Evolutionary conservation across 2,329 filamentous ascomycete genomes (phyloP), one percentile per base, ranked within the genome.

Genomic region (Ceratocystis albifundus): DNA sequence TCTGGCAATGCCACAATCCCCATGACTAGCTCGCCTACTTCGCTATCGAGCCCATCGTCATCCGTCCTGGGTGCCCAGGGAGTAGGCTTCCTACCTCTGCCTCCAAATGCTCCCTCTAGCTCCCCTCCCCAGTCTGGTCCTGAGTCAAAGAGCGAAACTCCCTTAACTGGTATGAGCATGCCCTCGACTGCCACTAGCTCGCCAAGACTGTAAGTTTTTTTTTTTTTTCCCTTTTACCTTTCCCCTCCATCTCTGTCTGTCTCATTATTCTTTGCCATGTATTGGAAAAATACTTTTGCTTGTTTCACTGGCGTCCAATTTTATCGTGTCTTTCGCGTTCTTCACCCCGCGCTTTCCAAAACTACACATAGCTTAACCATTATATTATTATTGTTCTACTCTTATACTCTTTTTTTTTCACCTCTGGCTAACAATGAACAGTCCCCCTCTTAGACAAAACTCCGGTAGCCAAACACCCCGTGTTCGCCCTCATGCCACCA

Each of bases 401-500:
- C 20, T 12, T 32, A 66, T 44, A 57, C 61, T 66, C 61, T 59
- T 25, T 17, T 6, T 2, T 20, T 46, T 7, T 4, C 2, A 2
- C 22, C 22, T 50, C 28, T 53, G 70, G 67, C 69, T 44, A 64
- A 70, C 46, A 57, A 65, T 62, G 22, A 68, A 73, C 71, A 90
- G 88, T 71, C 83, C 83, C 62, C 85, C 88, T 0, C 75, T 86
- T 68, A 80, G 88, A 72, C 87, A 88, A 72, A 89, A 87, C 71
- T 94, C 90, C 10, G 88, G 88, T 67, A 82, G 80, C 63, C 85
- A 86, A 30, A 96, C 92, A 4, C 91, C 92, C 32, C 82, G 88
- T 70, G 82, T 90, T 62, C 85, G 88, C 70, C 83, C 87, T 25
- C 90, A 95, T 75, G 91, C 94, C 8, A 97, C 94, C 17, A 96